These are phyloP conservation scores for Starmerella bacillaris DNA, from an alignment of 805 yeast species.

Conservation along the genomic window DNA sequence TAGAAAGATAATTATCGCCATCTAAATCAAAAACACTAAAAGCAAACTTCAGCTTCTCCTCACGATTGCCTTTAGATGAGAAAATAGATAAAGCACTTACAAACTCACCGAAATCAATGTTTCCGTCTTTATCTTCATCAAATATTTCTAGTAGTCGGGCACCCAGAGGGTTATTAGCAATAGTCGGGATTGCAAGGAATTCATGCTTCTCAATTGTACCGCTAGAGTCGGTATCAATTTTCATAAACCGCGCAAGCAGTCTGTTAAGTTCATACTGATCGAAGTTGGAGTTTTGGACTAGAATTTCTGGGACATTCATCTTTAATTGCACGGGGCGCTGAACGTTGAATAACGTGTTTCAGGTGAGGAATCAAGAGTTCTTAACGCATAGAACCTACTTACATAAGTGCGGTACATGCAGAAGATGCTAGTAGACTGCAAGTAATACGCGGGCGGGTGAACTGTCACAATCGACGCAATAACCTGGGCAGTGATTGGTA, in stretches of 20 bases:
- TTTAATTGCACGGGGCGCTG: no score
- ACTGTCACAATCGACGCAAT: no score
- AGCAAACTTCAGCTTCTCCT: slow-evolving; percentile 73
- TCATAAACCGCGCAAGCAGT: slow-evolving; percentile 81
- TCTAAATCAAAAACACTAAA: slow-evolving; percentile 92
- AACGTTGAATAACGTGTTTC: no score
- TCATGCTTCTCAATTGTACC: slow-evolving; percentile 86
- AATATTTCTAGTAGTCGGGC: slow-evolving; percentile 80
- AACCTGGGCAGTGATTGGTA: no score
- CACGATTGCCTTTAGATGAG: slow-evolving; percentile 61
- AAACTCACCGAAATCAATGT: slow-evolving; percentile 89
- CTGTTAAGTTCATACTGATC: slow-evolving; percentile 84
- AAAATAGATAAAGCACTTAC: slow-evolving; percentile 73
- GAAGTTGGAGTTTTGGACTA: slow-evolving; percentile 27
- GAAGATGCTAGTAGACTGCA: no score
- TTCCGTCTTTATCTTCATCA: slow-evolving; percentile 83
- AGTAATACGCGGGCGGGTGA: no score
- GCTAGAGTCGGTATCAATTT: slow-evolving; percentile 77
- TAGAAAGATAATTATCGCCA: slow-evolving; percentile 82
- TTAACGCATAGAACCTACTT: no score
- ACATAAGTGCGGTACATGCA: no score
- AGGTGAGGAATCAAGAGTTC: no score
- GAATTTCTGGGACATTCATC: slow-evolving; percentile 17
- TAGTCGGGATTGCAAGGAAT: slow-evolving; percentile 83
- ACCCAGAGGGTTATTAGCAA: slow-evolving; percentile 77